phyloP scores from a whole-genome alignment of 2,329 filamentous ascomycete genomes.

The Talaromyces sp. region DNA sequence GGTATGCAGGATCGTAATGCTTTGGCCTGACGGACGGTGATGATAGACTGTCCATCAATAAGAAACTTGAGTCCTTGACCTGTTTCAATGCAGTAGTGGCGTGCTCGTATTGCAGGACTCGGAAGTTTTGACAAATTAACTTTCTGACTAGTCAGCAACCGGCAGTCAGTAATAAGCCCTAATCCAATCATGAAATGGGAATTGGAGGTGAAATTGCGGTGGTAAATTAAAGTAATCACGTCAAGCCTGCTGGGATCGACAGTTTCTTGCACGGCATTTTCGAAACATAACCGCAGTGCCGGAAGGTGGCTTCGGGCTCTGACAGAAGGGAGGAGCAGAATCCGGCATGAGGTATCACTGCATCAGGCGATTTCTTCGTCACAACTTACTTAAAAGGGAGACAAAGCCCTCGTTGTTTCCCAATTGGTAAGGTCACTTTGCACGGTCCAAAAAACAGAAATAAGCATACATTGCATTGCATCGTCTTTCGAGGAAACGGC shows the following conservation, averaged over 20 bases:
- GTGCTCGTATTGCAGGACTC: neutral
- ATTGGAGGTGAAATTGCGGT: neutral
- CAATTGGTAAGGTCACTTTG: neutral
- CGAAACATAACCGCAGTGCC: neutral
- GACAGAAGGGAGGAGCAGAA: neutral
- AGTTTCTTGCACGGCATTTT: neutral
- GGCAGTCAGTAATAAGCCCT: neutral
- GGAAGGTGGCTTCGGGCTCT: neutral
- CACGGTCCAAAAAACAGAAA: neutral
- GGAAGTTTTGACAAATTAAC: neutral
- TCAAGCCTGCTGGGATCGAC: neutral
- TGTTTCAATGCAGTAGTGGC: neutral
- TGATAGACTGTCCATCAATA: neutral
- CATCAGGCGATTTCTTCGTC: neutral
- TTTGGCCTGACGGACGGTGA: neutral
- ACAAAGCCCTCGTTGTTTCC: neutral
- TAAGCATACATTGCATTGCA: conserved; percentile 14
- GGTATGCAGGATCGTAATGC: neutral
- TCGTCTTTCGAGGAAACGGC: neutral
- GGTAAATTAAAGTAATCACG: neutral
- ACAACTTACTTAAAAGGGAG: neutral
- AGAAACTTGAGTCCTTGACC: neutral
- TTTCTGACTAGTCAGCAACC: neutral
- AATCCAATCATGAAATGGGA: neutral
- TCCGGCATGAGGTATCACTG: neutral